These are phyloP conservation scores for Cryomyces minteri DNA, from an alignment of 495 filamentous ascomycete genomes.

Conservation along the genomic window DNA sequence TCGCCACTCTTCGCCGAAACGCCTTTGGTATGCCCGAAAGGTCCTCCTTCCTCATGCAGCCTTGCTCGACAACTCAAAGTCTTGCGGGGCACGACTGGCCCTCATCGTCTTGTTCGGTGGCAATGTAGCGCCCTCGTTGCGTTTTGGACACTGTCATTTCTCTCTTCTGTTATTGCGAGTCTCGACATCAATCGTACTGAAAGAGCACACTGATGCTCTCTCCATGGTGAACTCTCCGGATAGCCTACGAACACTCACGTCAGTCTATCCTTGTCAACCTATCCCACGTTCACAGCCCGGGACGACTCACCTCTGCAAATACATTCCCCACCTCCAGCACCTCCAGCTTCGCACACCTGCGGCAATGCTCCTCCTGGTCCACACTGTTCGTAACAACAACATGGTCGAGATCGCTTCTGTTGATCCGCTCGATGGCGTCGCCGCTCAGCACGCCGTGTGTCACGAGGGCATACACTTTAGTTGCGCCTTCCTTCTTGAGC, in stretches of 20 bases:
- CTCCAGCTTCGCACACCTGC: constrained; percentile 65
- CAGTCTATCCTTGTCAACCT: background rate
- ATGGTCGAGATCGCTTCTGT: constrained; percentile 73
- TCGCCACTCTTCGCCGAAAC: too few species aligned
- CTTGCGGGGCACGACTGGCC: too few species aligned
- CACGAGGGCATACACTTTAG: constrained; percentile 70
- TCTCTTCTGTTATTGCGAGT: too few species aligned
- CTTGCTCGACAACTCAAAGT: too few species aligned
- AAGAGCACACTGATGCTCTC: constrained; percentile 97
- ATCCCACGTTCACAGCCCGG: background rate
- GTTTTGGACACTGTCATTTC: too few species aligned
- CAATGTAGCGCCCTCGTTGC: too few species aligned
- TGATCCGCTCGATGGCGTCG: constrained; percentile 86
- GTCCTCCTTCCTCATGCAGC: too few species aligned
- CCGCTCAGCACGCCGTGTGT: constrained; percentile 91
- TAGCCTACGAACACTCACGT: constrained; percentile 37
- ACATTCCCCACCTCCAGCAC: constrained; percentile 81
- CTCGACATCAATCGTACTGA: constrained; percentile 1
- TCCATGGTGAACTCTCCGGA: constrained; percentile 90
- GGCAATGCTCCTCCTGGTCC: constrained; percentile 65
- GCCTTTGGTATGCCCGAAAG: too few species aligned
- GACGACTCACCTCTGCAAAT: constrained; percentile 61
- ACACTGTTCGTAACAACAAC: constrained; percentile 91
- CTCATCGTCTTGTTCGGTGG: too few species aligned
- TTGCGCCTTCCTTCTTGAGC: constrained; percentile 82